Evolutionary conservation across 208 protist species (phyloP).

Genomic region (Crithidia fasciculata): DNA sequence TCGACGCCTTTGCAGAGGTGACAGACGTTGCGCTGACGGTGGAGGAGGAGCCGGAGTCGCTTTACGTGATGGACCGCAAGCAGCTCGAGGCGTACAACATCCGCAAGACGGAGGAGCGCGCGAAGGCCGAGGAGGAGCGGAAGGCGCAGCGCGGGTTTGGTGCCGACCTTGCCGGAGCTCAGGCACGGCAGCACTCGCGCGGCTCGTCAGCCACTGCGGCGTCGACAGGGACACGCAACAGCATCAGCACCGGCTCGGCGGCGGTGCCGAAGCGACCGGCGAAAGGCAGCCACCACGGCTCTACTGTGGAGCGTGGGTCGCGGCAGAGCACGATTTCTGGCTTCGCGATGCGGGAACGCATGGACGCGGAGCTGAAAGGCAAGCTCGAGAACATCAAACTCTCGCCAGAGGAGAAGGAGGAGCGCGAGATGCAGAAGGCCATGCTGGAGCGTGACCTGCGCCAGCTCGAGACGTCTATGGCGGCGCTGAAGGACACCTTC

Average conservation of each 20-base stretch:
- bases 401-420: conserved; percentile 85
- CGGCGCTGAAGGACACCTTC: conserved; percentile 65
- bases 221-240: not conserved
- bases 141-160: conserved; percentile 90
- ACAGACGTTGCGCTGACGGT: conserved; percentile 26
- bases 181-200: conserved; percentile 28
- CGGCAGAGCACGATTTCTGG: conserved; percentile 54
- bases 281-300: conserved; percentile 27
- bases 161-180: conserved; percentile 73
- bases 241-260: not conserved
- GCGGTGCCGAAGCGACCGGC: conserved; percentile 8
- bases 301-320: conserved; percentile 37
- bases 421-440: conserved; percentile 64
- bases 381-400: conserved; percentile 87
- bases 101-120: conserved; percentile 52
- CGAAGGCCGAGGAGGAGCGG: conserved; percentile 64
- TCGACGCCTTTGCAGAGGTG: conserved; percentile 11
- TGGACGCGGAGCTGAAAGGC: conserved; percentile 76
- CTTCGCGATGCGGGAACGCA: conserved; percentile 73
- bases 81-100: conserved; percentile 72
- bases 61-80: conserved; percentile 62
- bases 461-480: conserved; percentile 53
- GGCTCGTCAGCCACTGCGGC: conserved; percentile 1
- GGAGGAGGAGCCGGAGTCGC: conserved; percentile 76
- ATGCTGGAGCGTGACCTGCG: conserved; percentile 71